phyloP scores from a whole-genome alignment of 1,284 basidiomycete species.

The Thecaphora frezii region DNA sequence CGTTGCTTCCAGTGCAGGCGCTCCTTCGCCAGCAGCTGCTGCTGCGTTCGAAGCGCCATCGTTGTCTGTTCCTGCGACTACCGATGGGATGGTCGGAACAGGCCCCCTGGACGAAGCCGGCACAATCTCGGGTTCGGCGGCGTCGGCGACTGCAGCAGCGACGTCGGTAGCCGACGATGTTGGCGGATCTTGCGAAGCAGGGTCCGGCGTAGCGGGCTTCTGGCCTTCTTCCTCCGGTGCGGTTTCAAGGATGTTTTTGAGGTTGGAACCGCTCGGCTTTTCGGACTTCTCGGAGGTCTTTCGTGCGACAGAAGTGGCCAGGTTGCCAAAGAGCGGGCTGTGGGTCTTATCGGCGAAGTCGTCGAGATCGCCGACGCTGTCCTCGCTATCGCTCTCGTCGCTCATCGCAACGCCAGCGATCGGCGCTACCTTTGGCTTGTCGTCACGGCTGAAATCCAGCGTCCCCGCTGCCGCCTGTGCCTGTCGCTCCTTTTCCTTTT shows the following conservation, averaged over 20 bases:
- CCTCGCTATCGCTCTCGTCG: constrained; percentile 55
- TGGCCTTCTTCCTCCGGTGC: neutral
- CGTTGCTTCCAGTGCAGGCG: neutral
- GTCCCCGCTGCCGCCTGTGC: constrained; percentile 34
- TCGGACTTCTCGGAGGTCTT: neutral
- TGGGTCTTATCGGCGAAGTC: constrained; percentile 42
- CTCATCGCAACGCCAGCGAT: constrained; percentile 54
- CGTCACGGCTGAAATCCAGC: constrained; percentile 14
- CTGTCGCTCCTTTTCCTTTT: constrained; percentile 42
- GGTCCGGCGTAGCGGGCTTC: neutral
- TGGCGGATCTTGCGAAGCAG: too few relatives aligned
- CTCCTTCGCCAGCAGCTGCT: neutral
- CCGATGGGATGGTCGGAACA: neutral
- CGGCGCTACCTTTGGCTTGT: constrained; percentile 40
- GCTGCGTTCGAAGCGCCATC: neutral
- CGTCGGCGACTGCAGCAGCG: neutral
- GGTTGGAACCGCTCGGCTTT: neutral
- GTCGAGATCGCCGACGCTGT: constrained; percentile 26
- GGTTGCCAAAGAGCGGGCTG: constrained; percentile 47
- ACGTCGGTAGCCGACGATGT: neutral
- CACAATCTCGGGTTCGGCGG: neutral
- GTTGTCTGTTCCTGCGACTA: neutral
- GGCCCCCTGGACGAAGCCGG: neutral
- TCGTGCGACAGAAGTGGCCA: constrained; percentile 4
- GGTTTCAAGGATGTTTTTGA: neutral